Conservation (phyloP, 2,329 filamentous ascomycete species). For the Cadophora gregata region DNA sequence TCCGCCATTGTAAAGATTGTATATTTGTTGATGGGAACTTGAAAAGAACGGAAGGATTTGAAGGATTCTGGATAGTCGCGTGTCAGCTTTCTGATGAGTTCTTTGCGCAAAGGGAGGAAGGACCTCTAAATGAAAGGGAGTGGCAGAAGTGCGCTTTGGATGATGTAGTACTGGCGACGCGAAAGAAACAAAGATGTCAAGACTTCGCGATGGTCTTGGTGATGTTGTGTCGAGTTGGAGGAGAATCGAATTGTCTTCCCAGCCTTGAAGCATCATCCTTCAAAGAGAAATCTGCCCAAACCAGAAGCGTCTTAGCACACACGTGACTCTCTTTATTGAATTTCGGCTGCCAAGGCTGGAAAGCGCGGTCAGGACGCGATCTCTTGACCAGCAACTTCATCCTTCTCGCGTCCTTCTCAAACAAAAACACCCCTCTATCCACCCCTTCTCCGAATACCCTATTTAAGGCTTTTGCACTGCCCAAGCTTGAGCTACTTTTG, state of each 20-base stretch:
- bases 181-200: background rate
- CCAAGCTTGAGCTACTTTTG: slow-evolving; percentile 6
- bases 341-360: slow-evolving; percentile 3
- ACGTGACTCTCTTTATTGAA: slow-evolving; percentile 18
- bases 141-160: background rate
- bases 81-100: slow-evolving; percentile 11
- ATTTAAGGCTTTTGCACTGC: background rate
- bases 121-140: background rate
- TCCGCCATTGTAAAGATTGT: slow-evolving; percentile 41
- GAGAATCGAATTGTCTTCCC: background rate
- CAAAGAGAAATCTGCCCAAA: background rate
- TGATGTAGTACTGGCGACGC: background rate
- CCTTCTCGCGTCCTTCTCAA: slow-evolving; percentile 16
- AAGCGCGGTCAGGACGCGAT: slow-evolving; percentile 20
- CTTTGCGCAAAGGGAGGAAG: background rate
- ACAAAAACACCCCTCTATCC: slow-evolving; percentile 12
- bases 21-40: slow-evolving; percentile 5
- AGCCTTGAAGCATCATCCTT: background rate
- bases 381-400: slow-evolving; percentile 12
- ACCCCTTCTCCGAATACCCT: background rate
- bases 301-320: background rate
- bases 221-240: background rate
- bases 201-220: background rate
- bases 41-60: background rate
- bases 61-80: slow-evolving; percentile 9